phyloP scores from a whole-genome alignment of 106 monocot genomes.

The Narthecium ossifragum region DNA sequence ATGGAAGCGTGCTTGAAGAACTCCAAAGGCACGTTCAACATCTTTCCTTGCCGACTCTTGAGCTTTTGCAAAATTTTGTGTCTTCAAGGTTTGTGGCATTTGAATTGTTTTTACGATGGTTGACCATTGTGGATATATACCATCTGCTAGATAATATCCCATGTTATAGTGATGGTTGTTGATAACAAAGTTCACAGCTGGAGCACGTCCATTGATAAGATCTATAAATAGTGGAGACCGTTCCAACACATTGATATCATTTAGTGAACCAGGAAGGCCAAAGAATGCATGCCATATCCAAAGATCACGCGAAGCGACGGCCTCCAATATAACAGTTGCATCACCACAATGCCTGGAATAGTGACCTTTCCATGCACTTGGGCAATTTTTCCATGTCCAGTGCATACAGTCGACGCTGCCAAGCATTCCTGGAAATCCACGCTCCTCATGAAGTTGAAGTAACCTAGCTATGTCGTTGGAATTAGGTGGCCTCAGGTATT shows the following conservation, averaged over 20 bases:
- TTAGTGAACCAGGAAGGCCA: slow-evolving; percentile 3
- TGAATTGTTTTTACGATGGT: neutral
- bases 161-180: neutral
- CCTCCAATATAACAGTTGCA: neutral
- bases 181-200: neutral
- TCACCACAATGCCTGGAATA: no score
- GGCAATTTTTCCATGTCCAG: neutral
- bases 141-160: neutral
- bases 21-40: neutral
- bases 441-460: neutral
- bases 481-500: no score
- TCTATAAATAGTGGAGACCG: neutral
- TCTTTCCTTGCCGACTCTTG: neutral
- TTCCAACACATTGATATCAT: slow-evolving; percentile 4
- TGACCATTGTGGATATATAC: neutral
- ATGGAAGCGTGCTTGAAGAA: neutral
- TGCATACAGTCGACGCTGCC: neutral
- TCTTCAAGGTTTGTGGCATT: neutral
- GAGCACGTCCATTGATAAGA: neutral
- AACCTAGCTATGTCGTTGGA: no score
- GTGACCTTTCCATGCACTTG: neutral
- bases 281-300: slow-evolving; percentile 14
- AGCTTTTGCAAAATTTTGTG: neutral
- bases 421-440: neutral
- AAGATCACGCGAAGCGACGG: neutral